Evolutionary conservation across 129 eudicot species (phyloP), one percentile per base, ranked within the genome.

Genomic region (Saussurea involucrata): DNA sequence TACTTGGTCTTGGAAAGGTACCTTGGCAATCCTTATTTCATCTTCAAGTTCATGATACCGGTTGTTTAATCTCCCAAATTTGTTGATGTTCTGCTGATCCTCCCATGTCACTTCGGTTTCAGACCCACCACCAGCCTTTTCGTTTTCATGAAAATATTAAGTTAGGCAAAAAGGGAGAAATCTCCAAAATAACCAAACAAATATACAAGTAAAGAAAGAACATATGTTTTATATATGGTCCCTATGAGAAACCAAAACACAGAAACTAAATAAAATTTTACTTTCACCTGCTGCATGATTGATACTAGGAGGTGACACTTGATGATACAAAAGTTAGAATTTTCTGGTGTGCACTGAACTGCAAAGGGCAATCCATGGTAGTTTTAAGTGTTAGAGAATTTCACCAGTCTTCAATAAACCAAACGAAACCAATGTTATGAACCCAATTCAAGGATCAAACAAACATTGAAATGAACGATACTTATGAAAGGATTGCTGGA

Each of bases 81-180:
- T 92, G 87, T 95, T 95, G 66, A 95, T 95, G 80, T 89, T 95
- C 83, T 89, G 96, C 81, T 95, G 98, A 83, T 95, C 98, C 46
- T 89, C 97, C 98, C 98, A 95, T 31, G 97, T 95, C 37, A 95
- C 98, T 74, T 91, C 94, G 1, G 88, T 80, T 13, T 93, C 90
- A 66, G 87, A 84, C 13, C 87, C 82, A 37, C 83, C 70, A 29
- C 90, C 92, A 55, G 83, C 86, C 96, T 92, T 58, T 58, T 66
- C 11, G 11, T 64, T 71, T 66, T 4, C 63, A 73, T 64, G 24
- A 21, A 63, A 65, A 29, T 27, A n/a, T n/a, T 28, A 63, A 71
- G 82, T 69, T 29, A 60, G 46, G 25, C 15, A 60, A 69, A 36
- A 61, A 73, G 12, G 4, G 9, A 18, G 34, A 74, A 68, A 73